These are phyloP conservation scores for Cenchrus fungigraminus DNA, from an alignment of 176 grass and related monocot genomes.

Conservation along the genomic window DNA sequence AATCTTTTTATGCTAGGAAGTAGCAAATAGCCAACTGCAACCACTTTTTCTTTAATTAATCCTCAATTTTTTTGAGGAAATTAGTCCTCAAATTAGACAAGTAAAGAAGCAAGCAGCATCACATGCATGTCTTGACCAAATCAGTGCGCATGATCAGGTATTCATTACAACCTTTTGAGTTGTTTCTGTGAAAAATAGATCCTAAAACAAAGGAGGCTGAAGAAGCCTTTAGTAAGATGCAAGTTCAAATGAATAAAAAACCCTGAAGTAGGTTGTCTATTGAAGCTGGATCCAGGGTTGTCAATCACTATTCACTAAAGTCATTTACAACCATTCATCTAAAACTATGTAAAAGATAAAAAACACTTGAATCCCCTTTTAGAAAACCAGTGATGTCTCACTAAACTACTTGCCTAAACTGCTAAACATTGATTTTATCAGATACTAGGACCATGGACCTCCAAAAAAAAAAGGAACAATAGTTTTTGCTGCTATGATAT, in stretches of 20 bases:
- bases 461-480: neutral
- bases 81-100: neutral
- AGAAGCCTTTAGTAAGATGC: neutral
- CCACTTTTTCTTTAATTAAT: neutral
- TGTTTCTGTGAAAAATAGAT: neutral
- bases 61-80: neutral
- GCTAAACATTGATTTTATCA: constrained; percentile 30
- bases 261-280: neutral
- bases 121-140: neutral
- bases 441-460: constrained; percentile 15
- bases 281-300: neutral
- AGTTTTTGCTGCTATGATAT: neutral
- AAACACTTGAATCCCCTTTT: neutral
- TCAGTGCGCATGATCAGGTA: neutral
- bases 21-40: neutral
- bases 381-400: constrained; percentile 19
- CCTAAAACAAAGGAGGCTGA: neutral
- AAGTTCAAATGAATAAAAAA: neutral
- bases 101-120: neutral
- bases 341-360: constrained; percentile 8
- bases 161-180: constrained; percentile 4
- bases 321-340: neutral
- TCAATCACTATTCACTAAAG: neutral
- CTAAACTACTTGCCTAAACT: constrained; percentile 7
- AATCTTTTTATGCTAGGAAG: neutral